Percentiles rank a stretch among this genome's conserved stretches.
Evolutionary conservation across 495 filamentous ascomycete species (phyloP).

Genomic region (Penicillium bialowiezense): DNA sequence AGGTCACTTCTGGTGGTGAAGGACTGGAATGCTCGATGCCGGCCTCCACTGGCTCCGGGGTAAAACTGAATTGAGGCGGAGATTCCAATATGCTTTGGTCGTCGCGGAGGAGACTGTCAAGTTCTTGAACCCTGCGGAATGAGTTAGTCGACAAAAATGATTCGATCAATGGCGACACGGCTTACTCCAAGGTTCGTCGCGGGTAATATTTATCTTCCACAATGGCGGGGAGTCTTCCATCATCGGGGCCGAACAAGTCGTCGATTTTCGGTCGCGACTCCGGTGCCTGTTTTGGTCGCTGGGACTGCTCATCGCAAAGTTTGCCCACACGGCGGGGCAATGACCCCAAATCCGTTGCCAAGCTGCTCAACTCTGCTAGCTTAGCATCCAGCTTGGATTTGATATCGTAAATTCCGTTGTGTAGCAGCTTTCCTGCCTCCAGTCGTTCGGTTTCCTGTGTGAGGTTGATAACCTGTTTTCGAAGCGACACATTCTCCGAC

Average conservation of each 20-base stretch:
- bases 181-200: slow-evolving; percentile 71
- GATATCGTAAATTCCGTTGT: slow-evolving; percentile 59
- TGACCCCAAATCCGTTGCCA: slow-evolving; percentile 61
- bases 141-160: slow-evolving; percentile 11
- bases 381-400: slow-evolving; percentile 70
- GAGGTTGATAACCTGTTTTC: slow-evolving; percentile 72
- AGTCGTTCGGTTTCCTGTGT: slow-evolving; percentile 62
- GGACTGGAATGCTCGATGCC: slow-evolving; percentile 57
- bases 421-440: slow-evolving; percentile 38
- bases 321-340: slow-evolving; percentile 39
- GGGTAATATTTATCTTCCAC: slow-evolving; percentile 77
- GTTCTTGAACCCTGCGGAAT: slow-evolving; percentile 36
- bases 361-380: slow-evolving; percentile 59
- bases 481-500: slow-evolving; percentile 81
- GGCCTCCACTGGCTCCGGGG: slow-evolving; percentile 54
- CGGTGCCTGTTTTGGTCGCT: slow-evolving; percentile 17
- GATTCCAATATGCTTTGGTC: slow-evolving; percentile 52
- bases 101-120: slow-evolving; percentile 45
- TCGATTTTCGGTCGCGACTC: slow-evolving; percentile 16
- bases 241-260: slow-evolving; percentile 26
- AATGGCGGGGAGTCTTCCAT: slow-evolving; percentile 76
- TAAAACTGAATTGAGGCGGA: slow-evolving; percentile 61
- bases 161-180: neutral
- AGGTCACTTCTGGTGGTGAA: neutral
- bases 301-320: slow-evolving; percentile 11